These are phyloP conservation scores for Leptographium lundbergii DNA, from an alignment of 2,329 filamentous ascomycete genomes.

Conservation along the genomic window DNA sequence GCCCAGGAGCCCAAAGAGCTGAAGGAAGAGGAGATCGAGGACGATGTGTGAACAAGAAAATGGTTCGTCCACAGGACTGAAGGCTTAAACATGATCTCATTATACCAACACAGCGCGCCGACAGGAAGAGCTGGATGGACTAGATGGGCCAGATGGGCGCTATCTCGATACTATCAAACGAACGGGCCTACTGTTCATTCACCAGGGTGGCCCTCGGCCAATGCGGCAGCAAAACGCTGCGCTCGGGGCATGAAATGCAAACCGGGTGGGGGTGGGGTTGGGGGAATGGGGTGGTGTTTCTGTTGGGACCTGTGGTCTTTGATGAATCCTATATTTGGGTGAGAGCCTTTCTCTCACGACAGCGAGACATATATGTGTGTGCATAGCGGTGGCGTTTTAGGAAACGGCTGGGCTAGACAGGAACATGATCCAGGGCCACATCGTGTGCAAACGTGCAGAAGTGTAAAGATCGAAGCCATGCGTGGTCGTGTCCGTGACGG, in stretches of 20 bases:
- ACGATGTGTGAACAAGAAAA: constrained; percentile 12
- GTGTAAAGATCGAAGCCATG: not conserved
- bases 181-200: not conserved
- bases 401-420: not conserved
- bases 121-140: not conserved
- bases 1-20: constrained; percentile 84
- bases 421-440: not conserved
- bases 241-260: not conserved
- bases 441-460: not conserved
- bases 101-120: not conserved
- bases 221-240: not conserved
- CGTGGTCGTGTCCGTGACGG: not conserved
- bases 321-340: not conserved
- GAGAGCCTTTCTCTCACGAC: not conserved
- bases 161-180: not conserved
- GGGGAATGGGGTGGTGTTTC: too few species aligned
- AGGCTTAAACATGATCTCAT: not conserved
- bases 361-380: constrained; percentile 2
- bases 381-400: constrained; percentile 32
- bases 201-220: too few species aligned
- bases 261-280: too few species aligned
- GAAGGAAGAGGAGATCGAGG: constrained; percentile 47
- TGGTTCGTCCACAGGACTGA: not conserved
- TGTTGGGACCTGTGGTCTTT: not conserved
- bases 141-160: not conserved